phyloP scores from a whole-genome alignment of 331 rosid species.

The Acacia concinna region DNA sequence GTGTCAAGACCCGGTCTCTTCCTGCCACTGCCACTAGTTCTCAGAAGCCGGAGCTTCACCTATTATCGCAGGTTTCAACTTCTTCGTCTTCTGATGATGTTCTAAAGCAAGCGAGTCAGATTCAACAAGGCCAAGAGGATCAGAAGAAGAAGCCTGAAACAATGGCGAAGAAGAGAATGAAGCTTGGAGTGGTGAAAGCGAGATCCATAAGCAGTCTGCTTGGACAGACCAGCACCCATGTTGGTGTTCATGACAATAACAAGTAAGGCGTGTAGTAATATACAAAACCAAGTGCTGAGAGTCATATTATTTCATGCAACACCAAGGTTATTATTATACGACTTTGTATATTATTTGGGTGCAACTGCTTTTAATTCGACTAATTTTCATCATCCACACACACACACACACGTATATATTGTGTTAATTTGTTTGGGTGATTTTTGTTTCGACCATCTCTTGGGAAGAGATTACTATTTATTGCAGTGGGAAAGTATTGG shows the following conservation, averaged over 20 bases:
- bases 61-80: neutral
- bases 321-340: neutral
- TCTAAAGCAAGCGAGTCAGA: slow-evolving; percentile 13
- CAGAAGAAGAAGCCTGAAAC: slow-evolving; percentile 39
- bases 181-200: slow-evolving; percentile 90
- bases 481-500: neutral
- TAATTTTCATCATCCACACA: neutral
- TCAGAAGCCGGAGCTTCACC: neutral
- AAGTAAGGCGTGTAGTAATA: slow-evolving; percentile 5
- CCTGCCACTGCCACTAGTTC: neutral
- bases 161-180: slow-evolving; percentile 55
- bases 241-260: slow-evolving; percentile 21
- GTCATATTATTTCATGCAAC: slow-evolving; percentile 13
- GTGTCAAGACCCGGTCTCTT: slow-evolving; percentile 63
- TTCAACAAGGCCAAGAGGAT: slow-evolving; percentile 13
- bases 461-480: slow-evolving; percentile 4
- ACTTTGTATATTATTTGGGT: slow-evolving; percentile 31
- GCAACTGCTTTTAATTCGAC: slow-evolving; percentile 23
- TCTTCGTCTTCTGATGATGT: slow-evolving; percentile 9
- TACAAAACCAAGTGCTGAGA: neutral
- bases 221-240: slow-evolving; percentile 53
- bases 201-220: slow-evolving; percentile 90
- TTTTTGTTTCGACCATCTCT: neutral
- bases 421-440: neutral
- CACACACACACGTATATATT: neutral